Percentiles rank a stretch among this genome's conserved stretches.
Evolutionary conservation across 2,329 filamentous ascomycete genomes (phyloP).

Genomic region (Exophiala aquamarina): DNA sequence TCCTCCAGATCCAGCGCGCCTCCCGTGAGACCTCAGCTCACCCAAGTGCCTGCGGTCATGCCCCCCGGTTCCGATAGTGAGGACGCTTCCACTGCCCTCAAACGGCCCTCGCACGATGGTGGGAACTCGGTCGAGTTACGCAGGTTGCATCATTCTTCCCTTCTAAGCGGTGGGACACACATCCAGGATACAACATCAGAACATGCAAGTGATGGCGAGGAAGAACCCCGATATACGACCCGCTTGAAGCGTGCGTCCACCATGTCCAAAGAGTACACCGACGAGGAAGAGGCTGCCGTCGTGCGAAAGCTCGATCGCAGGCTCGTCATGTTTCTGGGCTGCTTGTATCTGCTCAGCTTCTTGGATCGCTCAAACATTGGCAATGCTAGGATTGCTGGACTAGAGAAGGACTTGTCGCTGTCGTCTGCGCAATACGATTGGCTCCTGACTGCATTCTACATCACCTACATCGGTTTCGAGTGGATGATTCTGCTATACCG

Average conservation of each 20-base stretch:
- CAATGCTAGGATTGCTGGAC: constrained; percentile 62
- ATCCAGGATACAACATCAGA: neutral
- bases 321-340: constrained; percentile 76
- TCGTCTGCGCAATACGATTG: constrained; percentile 59
- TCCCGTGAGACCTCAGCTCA: constrained; percentile 3
- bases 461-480: constrained; percentile 64
- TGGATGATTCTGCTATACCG: constrained; percentile 67
- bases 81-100: constrained; percentile 6
- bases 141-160: constrained; percentile 9
- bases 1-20: constrained; percentile 4
- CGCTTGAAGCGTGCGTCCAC: constrained; percentile 14
- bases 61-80: constrained; percentile 9
- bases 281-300: constrained; percentile 71
- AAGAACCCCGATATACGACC: constrained; percentile 9
- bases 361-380: constrained; percentile 76
- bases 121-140: constrained; percentile 13
- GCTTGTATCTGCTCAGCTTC: constrained; percentile 83
- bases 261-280: constrained; percentile 59
- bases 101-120: constrained; percentile 9
- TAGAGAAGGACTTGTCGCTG: constrained; percentile 55
- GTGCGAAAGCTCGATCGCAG: constrained; percentile 73
- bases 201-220: constrained; percentile 10
- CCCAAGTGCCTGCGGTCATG: constrained; percentile 7
- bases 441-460: constrained; percentile 63
- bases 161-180: neutral